Percentiles rank a stretch among this genome's conserved stretches.
phyloP scores from a whole-genome alignment of 2,329 filamentous ascomycete genomes.

The Colletotrichum tofieldiae region DNA sequence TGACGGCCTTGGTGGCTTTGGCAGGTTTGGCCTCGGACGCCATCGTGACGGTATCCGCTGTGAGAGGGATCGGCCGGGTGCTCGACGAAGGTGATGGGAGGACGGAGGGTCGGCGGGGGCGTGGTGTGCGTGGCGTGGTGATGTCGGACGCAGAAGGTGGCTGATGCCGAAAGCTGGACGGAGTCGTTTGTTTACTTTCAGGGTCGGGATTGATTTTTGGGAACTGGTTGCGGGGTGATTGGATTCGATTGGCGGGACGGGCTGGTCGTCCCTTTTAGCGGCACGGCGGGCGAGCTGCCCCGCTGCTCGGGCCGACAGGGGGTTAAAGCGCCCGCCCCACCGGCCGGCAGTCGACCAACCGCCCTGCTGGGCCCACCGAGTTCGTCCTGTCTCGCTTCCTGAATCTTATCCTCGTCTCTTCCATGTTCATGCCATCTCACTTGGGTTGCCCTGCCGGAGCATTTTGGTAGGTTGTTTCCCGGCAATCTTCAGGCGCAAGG shows the following conservation, averaged over 20 bases:
- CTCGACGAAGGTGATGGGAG: background rate
- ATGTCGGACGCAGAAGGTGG: background rate
- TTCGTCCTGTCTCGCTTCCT: background rate
- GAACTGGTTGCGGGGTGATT: conserved; percentile 38
- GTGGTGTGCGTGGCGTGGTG: background rate
- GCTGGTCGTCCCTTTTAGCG: conserved; percentile 3
- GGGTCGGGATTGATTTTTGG: conserved; percentile 22
- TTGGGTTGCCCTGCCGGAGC: background rate
- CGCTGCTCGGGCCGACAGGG: conserved; percentile 5
- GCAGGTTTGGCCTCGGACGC: conserved; percentile 26
- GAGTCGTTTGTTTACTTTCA: conserved; percentile 37
- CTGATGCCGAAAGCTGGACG: background rate
- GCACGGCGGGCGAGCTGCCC: conserved; percentile 7
- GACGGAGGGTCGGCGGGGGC: background rate
- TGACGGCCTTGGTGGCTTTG: conserved; percentile 35
- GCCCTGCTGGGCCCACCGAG: background rate
- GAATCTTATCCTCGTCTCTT: background rate
- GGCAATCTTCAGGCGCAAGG: too few species aligned
- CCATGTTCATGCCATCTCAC: background rate
- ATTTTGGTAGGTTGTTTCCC: conserved; percentile 67
- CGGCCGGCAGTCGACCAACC: background rate
- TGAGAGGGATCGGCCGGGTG: too few species aligned
- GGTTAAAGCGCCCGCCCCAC: conserved; percentile 1
- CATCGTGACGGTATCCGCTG: conserved; percentile 4
- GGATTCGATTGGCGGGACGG: background rate